Base-by-base conservation (phyloP, 2,329 filamentous ascomycete genomes). In the Aspergillus candidus region DNA sequence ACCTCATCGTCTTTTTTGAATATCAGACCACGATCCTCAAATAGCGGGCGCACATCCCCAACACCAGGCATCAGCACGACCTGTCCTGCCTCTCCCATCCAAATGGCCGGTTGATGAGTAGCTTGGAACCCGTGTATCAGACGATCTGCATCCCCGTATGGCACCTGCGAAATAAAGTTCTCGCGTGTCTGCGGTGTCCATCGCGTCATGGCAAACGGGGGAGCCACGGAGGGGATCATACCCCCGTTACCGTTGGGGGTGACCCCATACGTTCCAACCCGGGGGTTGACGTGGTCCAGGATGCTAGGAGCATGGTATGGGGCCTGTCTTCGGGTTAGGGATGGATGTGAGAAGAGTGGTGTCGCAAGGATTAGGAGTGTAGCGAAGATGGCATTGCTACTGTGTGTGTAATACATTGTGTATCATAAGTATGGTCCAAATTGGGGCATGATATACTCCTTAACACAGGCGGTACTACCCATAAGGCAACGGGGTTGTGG, bases 61-160 rank as follows among this genome's bases (percentile, higher is more conserved):
- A 70, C 56, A 0, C 72, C 69, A 0, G 72, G 66, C 32, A 57
- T 62, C 3, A 75, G 36, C 3, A 73, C 67, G 1, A 72, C 61
- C 51, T 74, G 71, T 6, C 72, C 72, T 10, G 67, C 62, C 51
- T 75, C 72, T 3, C 72, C 72, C 70, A 75, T 75, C 72, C 72
- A 74, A n/a, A 75, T 75, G 0, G 72, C 72, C 0, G 72, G 72
- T 48, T 75, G 72, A 43, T 75, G 72, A 1, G 72, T 74, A 7
- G 71, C 72, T 51, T 75, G 72, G 43, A 75, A 74, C 1, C 72
- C 72, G 46, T 75, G 72, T 7, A 74, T 65, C 17, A 65, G 65
- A 0, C 52, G 45, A 44, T 75, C 72, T 11, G 62, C 49, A 40
- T 73, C 68, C 17, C 69, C 62, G 52, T 75, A 75, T 0, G 72